Evolutionary conservation across 179 eudicot species (phyloP), one percentile per base, ranked within the genome.

Genomic region (Nepenthes alata): DNA sequence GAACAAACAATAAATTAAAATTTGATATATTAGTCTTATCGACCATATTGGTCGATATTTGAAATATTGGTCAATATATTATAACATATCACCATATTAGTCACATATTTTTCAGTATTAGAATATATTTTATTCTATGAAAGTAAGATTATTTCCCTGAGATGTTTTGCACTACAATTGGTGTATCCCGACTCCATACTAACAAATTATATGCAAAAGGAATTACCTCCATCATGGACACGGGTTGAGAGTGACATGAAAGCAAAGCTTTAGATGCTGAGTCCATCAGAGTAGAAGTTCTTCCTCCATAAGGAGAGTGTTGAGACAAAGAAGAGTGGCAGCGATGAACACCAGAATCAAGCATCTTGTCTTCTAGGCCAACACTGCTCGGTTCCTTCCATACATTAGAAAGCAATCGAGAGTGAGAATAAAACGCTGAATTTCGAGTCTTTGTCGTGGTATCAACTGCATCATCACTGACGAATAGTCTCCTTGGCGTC

Each of bases 171-270:
- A 41, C 8, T 41, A 41, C 45, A 4, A 4, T 4, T 41, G 45
- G 25, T 25, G 25, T 25, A 41, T 4, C 45, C 45, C 45, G 0
- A 41, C 5, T 41, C 8, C 45, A 7, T 0, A 41, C 8, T 7
- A 41, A 50, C 14, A 39, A 58, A 58, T 5, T 58, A 50, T 44
- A 38, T 60, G 53, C 56, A 61, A 61, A 61, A 35, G 34, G 44
- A 61, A 36, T 63, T 55, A 65, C 68, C 68, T 55, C 61, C 68
- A 47, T 57, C 58, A 84, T 83, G 55, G 94, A 90, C 76, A 85
- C 71, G 6, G 97, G 98, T 68, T 87, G 98, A 56, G 98, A 93
- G 69, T 89, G 87, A 67, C 97, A 90, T 44, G 85, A 78, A 59
- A 88, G 95, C 56, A 85, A 69, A 51, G 87, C 89, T 74, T 80